phyloP scores from a whole-genome alignment of 495 filamentous ascomycete species.

The Tuber melanosporum region DNA sequence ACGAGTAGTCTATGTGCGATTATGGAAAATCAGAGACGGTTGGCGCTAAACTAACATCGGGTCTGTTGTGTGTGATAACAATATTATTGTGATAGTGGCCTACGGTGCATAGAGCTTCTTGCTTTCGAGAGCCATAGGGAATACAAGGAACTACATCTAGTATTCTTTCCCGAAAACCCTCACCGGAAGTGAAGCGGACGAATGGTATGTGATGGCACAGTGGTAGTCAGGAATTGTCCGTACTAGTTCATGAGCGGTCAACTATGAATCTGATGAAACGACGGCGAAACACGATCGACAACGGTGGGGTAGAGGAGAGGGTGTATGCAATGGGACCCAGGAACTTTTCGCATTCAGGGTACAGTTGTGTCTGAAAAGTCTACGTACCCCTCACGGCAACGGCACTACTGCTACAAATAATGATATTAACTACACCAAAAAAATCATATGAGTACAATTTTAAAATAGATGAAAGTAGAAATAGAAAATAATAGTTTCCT shows the following conservation, averaged over 20 bases:
- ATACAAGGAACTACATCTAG: neutral
- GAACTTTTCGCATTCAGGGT: neutral
- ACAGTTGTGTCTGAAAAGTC: too few species aligned
- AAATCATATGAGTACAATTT: too few species aligned
- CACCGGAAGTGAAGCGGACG: neutral
- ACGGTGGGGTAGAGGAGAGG: neutral
- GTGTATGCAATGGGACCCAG: neutral
- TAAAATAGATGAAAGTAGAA: too few species aligned
- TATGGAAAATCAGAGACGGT: neutral
- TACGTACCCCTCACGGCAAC: too few species aligned
- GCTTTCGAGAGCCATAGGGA: neutral
- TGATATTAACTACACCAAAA: too few species aligned
- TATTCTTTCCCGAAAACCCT: neutral
- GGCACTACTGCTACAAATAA: too few species aligned
- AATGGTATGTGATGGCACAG: neutral
- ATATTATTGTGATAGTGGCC: neutral
- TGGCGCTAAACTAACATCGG: neutral
- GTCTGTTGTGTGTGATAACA: neutral
- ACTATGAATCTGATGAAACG: neutral
- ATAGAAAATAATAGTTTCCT: too few species aligned
- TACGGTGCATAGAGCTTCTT: neutral
- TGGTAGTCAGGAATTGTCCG: neutral
- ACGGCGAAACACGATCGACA: neutral
- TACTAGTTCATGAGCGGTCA: neutral
- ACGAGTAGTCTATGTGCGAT: neutral